Conservation (phyloP, 768 basidiomycete species). For the Heimioporus sp. region DNA sequence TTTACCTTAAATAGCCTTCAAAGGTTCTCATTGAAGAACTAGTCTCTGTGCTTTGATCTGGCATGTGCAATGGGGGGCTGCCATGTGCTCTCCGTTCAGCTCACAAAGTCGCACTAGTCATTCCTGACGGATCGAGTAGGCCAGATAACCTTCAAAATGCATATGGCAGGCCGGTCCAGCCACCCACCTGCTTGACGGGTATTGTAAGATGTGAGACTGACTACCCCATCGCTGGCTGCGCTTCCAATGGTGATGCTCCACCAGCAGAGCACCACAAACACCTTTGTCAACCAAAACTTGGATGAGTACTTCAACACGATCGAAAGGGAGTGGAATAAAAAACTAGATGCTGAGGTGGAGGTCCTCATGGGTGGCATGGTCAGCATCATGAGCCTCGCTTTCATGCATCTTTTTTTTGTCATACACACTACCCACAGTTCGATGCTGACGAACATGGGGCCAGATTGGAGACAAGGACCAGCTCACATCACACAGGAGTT, state of each 20-base stretch:
- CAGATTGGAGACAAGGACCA: slow-evolving; percentile 89
- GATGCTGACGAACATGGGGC: slow-evolving; percentile 4
- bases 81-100: no score
- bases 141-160: no score
- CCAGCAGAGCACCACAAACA: slow-evolving; percentile 40
- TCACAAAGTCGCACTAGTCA: no score
- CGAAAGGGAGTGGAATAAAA: slow-evolving; percentile 93
- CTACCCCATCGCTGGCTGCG: no score
- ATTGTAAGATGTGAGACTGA: no score
- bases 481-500: slow-evolving; percentile 80
- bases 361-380: slow-evolving; percentile 88
- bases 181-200: no score
- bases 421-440: neutral
- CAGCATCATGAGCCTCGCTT: slow-evolving; percentile 87
- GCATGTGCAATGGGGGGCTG: no score
- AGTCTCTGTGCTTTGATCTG: no score
- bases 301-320: slow-evolving; percentile 77
- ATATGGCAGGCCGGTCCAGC: no score
- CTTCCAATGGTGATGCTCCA: slow-evolving; percentile 73
- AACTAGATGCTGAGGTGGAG: slow-evolving; percentile 86
- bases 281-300: slow-evolving; percentile 65
- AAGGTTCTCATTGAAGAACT: no score
- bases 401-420: slow-evolving; percentile 44
- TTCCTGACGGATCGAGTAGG: no score
- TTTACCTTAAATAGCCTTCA: no score